phyloP scores from a whole-genome alignment of 345 rosid species.

The Eucalyptus tenuipes region DNA sequence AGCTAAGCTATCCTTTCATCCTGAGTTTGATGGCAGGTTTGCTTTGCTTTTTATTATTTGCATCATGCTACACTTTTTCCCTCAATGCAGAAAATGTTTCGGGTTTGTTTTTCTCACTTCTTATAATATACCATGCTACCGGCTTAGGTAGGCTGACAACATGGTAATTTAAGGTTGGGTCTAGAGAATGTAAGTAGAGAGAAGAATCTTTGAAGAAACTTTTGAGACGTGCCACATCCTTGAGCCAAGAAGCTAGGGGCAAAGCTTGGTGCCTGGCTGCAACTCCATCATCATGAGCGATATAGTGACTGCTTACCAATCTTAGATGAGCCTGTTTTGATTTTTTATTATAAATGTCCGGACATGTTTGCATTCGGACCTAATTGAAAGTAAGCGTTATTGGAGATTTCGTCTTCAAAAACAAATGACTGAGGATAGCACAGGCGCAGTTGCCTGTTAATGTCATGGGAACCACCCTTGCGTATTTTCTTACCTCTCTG shows the following conservation, averaged over 20 bases:
- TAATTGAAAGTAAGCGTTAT: background rate
- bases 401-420: background rate
- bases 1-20: constrained; percentile 7
- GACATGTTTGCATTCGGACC: background rate
- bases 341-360: background rate
- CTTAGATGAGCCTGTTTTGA: background rate
- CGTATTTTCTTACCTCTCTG: background rate
- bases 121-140: background rate
- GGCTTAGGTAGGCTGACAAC: background rate
- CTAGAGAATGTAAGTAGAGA: background rate
- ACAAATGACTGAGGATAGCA: background rate
- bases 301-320: background rate
- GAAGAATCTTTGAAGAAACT: background rate
- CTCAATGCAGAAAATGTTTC: background rate
- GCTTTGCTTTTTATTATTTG: background rate
- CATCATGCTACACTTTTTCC: background rate
- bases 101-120: background rate
- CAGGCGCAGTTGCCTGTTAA: background rate
- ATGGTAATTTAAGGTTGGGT: background rate
- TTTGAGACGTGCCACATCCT: background rate
- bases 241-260: background rate
- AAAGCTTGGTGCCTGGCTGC: background rate
- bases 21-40: constrained; percentile 41
- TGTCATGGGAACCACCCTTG: background rate
- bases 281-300: background rate